Base-by-base conservation (phyloP, 2,329 filamentous ascomycete species). In the Colletotrichum neosansevieriae region DNA sequence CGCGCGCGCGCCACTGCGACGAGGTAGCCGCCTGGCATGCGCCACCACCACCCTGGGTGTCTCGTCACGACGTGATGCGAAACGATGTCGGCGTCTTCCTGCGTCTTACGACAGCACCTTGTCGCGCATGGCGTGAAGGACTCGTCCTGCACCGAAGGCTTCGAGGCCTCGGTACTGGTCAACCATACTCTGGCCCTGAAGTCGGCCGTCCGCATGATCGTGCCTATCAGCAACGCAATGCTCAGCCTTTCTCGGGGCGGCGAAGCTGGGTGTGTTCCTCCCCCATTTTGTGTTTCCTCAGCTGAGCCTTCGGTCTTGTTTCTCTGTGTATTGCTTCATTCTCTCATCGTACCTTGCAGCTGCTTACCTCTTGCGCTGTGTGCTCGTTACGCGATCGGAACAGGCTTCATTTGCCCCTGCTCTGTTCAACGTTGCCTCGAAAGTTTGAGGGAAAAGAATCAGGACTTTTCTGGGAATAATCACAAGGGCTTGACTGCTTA, bases 121-220 rank as follows among this genome's bases (percentile, higher is more conserved):
- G 54, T 44, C 34, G 36, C 57, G 56, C 56, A 53, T 38, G 62
- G 62, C 56, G 56, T 17, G 29, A 29, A 13, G 24, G 17, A 2
- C 45, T 59, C 36, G 29, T 32, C 19, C 49, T 56, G 49, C 58
- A 34, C 36, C 24, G 58, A 49, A 51, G 9, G 4, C 24, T 9
- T 62, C 12, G 19, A 36, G 51, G 34, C 9, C 5, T 42, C 12
- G 36, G 24, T 5, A 15, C 54, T 24, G 9, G 13, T 9, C 12
- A 36, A 17, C 13, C 3, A 6, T 36, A 29, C 47, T 19, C 54
- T 38, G 40, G 49, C 13, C 17, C 32, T 53, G 44, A 53, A 56
- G 51, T 44, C 67, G 67, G 67, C 38, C 19, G 32, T 62, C 58
- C 50, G 67, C 67, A 70, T 67, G 19, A 70, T 67, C 63, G 36